Percentiles rank a stretch among this genome's conserved stretches.
These are phyloP conservation scores for Irpex lacteus DNA, from an alignment of 1,284 basidiomycete genomes.

Conservation along the genomic window DNA sequence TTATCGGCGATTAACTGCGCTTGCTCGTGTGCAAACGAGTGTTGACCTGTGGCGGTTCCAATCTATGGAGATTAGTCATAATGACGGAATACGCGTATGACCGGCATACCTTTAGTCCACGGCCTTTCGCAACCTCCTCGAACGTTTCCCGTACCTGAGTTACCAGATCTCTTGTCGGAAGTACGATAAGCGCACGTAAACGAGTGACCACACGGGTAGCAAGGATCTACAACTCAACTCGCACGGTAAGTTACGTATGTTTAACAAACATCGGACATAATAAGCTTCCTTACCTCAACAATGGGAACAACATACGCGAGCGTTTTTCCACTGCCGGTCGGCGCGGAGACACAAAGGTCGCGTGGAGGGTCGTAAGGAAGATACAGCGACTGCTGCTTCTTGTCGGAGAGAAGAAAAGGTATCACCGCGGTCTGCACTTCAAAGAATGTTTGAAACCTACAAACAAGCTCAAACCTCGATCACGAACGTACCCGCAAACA, in stretches of 20 bases:
- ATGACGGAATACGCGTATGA: background rate
- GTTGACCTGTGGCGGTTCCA: conserved; percentile 78
- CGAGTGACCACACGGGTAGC: conserved; percentile 75
- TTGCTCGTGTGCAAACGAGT: conserved; percentile 84
- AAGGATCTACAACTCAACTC: conserved; percentile 49
- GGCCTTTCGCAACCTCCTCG: conserved; percentile 81
- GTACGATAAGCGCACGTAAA: conserved; percentile 86
- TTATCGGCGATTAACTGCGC: conserved; percentile 62
- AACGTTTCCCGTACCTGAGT: conserved; percentile 91
- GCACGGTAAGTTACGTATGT: background rate
- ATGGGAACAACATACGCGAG: conserved; percentile 93
- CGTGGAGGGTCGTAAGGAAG: conserved; percentile 67
- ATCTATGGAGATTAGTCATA: conserved; percentile 44
- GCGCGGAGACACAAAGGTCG: conserved; percentile 96
- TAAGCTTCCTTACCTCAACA: conserved; percentile 61
- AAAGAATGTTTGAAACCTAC: background rate
- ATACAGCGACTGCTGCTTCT: conserved; percentile 53
- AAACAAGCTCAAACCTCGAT: background rate
- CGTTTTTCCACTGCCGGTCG: conserved; percentile 97
- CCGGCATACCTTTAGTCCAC: conserved; percentile 72
- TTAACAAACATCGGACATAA: background rate
- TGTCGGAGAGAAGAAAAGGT: conserved; percentile 65
- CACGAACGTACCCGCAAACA: conserved; percentile 79
- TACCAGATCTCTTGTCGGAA: conserved; percentile 97
- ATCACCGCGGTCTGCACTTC: conserved; percentile 82